phyloP scores from a whole-genome alignment of 257 asterid genomes.

The Solanum chaucha region DNA sequence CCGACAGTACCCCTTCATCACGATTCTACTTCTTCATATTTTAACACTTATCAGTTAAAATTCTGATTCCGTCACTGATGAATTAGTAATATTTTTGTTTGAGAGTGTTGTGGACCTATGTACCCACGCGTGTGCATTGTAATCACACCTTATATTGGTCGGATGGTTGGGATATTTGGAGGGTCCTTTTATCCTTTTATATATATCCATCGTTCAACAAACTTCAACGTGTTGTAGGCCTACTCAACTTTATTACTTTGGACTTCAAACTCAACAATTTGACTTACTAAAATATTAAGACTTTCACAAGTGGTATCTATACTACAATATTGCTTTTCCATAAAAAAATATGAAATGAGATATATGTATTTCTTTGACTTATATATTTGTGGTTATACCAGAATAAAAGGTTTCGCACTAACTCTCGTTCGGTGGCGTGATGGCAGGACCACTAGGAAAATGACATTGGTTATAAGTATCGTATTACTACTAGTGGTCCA shows the following conservation, averaged over 20 bases:
- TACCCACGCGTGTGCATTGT: slow-evolving; percentile 40
- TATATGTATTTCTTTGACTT: not conserved
- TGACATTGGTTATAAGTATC: not conserved
- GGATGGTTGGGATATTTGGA: slow-evolving; percentile 22
- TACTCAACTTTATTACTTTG: not conserved
- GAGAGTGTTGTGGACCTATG: not conserved
- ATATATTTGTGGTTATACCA: not conserved
- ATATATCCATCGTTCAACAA: not conserved
- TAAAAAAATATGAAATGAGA: not conserved
- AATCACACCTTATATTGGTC: slow-evolving; percentile 22
- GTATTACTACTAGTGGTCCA: not conserved
- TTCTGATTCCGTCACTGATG: too few species aligned
- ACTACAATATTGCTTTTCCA: not conserved
- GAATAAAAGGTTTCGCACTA: not conserved
- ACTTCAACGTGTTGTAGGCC: not conserved
- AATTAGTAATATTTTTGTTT: not conserved
- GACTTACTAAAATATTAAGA: not conserved
- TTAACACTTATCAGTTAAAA: too few species aligned
- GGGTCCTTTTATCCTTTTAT: slow-evolving; percentile 1
- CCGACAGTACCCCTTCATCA: not conserved
- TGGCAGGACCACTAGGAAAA: not conserved
- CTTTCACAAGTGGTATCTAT: not conserved
- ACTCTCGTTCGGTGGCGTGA: not conserved
- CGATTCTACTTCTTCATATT: not conserved
- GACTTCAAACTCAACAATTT: not conserved